Evolutionary conservation across 352 stramenopile species (phyloP).

Genomic region (Globisporangium heterothallicum): DNA sequence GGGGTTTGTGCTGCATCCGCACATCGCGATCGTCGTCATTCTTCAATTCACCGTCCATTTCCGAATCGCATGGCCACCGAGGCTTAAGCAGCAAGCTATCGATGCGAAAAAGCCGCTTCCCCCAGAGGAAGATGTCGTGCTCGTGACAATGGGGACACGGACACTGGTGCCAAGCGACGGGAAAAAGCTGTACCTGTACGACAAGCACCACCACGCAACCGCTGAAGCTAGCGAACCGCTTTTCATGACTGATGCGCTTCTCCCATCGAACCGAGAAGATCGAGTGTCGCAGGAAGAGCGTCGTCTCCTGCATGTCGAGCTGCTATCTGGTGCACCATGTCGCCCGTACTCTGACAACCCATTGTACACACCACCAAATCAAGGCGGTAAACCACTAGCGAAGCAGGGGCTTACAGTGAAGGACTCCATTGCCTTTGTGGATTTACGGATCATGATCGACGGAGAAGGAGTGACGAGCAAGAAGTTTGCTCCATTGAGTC

Average conservation of each 20-base stretch:
- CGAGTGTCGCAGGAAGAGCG: constrained; percentile 17
- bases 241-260: constrained; percentile 5
- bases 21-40: constrained; percentile 76
- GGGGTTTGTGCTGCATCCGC: constrained; percentile 72
- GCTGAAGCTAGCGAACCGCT: constrained; percentile 17
- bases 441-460: constrained; percentile 45
- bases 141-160: constrained; percentile 69
- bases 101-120: constrained; percentile 44
- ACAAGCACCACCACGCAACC: constrained; percentile 44
- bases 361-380: constrained; percentile 58
- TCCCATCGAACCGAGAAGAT: background rate
- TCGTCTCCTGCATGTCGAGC: constrained; percentile 56
- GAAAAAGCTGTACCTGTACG: constrained; percentile 68
- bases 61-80: constrained; percentile 57
- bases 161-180: constrained; percentile 67
- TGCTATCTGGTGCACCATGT: constrained; percentile 53
- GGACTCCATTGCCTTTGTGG: constrained; percentile 64
- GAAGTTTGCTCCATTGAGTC: background rate
- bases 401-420: constrained; percentile 24
- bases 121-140: constrained; percentile 68
- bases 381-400: constrained; percentile 14
- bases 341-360: constrained; percentile 72
- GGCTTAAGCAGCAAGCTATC: constrained; percentile 57
- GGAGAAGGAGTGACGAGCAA: constrained; percentile 11
- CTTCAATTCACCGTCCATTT: constrained; percentile 88